A percentile compares a stretch with the other conserved stretches of the same genome.
These are phyloP conservation scores for Calonectria pseudoreteaudii DNA, from an alignment of 2,329 filamentous ascomycete species.

Conservation along the genomic window DNA sequence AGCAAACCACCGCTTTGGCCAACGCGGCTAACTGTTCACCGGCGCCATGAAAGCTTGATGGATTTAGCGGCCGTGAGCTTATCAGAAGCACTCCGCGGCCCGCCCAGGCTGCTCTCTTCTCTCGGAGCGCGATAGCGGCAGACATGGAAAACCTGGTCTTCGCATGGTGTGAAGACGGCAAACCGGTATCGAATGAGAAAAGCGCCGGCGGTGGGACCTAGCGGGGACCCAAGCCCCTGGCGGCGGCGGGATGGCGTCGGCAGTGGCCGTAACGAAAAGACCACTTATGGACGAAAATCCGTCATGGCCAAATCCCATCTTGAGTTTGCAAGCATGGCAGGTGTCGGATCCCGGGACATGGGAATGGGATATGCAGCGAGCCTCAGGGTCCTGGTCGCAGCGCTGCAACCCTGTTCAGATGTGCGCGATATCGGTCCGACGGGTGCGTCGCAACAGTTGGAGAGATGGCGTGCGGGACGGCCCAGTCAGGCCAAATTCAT, in stretches of 20 bases:
- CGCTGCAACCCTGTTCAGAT: neutral
- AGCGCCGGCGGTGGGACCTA: conserved; percentile 3
- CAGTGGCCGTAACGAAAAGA: conserved; percentile 1
- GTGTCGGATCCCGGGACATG: neutral
- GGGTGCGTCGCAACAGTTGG: neutral
- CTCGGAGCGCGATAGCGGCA: conserved; percentile 22
- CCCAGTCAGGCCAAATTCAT: conserved; percentile 22
- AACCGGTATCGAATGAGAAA: conserved; percentile 23
- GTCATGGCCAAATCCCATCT: neutral
- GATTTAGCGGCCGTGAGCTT: conserved; percentile 29
- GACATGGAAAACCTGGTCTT: neutral
- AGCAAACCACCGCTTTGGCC: neutral
- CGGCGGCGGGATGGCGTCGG: conserved; percentile 8
- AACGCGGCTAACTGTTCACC: conserved; percentile 3
- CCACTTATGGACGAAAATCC: neutral
- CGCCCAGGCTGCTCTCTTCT: neutral
- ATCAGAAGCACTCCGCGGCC: conserved; percentile 26
- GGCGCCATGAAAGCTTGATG: conserved; percentile 10
- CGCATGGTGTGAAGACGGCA: neutral
- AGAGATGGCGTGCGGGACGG: conserved; percentile 1
- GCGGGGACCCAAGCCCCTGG: neutral
- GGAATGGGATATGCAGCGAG: neutral
- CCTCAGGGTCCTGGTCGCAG: conserved; percentile 16
- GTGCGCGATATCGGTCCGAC: conserved; percentile 21
- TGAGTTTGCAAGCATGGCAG: neutral